Base-by-base conservation (phyloP, 164 flowering plant genomes). In the Piper longum region DNA sequence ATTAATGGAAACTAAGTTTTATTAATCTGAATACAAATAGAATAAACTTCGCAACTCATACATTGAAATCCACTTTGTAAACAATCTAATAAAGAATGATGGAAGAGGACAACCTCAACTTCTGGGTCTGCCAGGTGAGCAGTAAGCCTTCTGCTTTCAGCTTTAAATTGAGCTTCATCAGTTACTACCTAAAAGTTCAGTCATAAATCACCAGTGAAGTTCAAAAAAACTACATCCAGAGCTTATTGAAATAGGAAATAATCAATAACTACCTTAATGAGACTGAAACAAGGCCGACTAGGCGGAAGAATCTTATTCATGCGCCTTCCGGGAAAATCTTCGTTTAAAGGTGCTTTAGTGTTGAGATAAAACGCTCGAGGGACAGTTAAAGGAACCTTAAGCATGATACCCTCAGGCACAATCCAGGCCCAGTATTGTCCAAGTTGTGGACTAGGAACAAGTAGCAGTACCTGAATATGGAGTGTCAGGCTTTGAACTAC, bases 91-190 rank as follows among this genome's bases (percentile, higher is more conserved):
- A n/a, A 3, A 6, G 2, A 7, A 45, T 3, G 9, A 45, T 7
- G 12, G 13, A 45, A 45, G 9, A 7, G 9, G 2, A 45, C 52
- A 45, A 45, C 99, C 97, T 93, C 99, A 73, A 91, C 84, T 87
- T 95, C 97, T 16, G 99, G 99, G 79, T 95, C 97, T 43, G 96
- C 93, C 63, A 95, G 85, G 68, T 87, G 96, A 72, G 97, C 91
- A 19, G 83, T 86, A 68, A 95, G 85, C 67, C 85, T 95, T 74
- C 77, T 85, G 76, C 87, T 82, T 69, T 86, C 95, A 54, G 71
- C 72, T 74, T 65, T 85, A 69, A 85, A 95, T 61, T 86, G 87
- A 62, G 76, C 85, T 78, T 95, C 99, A 69, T 89, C 88, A 69
- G 80, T 83, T 17, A 71, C 70, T 61, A 91, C 89, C 99, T 93